Base-by-base conservation (phyloP, 108 stramenopile genomes). In the Epipyxis sp. region DNA sequence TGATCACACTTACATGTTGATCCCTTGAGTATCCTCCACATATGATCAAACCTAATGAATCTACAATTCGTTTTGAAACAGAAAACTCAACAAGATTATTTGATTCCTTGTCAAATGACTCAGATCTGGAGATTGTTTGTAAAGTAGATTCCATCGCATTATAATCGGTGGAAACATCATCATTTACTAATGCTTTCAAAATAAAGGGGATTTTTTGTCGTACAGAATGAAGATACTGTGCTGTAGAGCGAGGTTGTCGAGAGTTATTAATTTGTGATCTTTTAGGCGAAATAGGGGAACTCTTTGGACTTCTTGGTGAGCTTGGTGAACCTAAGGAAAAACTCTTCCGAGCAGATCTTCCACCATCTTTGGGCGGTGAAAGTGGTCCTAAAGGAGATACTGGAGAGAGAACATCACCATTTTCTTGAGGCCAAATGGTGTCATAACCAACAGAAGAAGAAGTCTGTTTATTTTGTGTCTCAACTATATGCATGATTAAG, bases 141-240 rank as follows among this genome's bases (percentile, higher is more conserved):
- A n/a, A n/a, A n/a, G n/a, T n/a, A 13, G 46, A 50, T 20, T 50
- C 46, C 46, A 50, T 20, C 46, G 46, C 13, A 20, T 20, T 30
- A 3, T 10, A 13, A 57, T 20, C 20, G 41, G 65, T 27, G 50
- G 3, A 3, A 74, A 46, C 71, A 34, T 34, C 71, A 16, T 3
- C 16, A 74, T 29, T 57, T 13, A 13, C 20, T 29, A 74, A 57
- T 34, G 71, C 71, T 20, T 37, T 39, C 6, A 74, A 27, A 74
- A 74, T 46, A 32, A 57, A 43, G 3, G 71, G 13, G 3, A 74
- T 46, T 42, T 74, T 74, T 25, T 74, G 46, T 46, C 71, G 6
- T 16, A 74, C 71, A 10, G 50, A 74, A 32, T 57, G 44, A 37
- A 74, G 34, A 57, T 74, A 42, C 25, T 74, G 71, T 35, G 71